A percentile compares a stretch with the other conserved stretches of the same genome.
These are phyloP conservation scores for Penicillium ochrochloron DNA, from an alignment of 495 filamentous ascomycete genomes.

Conservation along the genomic window DNA sequence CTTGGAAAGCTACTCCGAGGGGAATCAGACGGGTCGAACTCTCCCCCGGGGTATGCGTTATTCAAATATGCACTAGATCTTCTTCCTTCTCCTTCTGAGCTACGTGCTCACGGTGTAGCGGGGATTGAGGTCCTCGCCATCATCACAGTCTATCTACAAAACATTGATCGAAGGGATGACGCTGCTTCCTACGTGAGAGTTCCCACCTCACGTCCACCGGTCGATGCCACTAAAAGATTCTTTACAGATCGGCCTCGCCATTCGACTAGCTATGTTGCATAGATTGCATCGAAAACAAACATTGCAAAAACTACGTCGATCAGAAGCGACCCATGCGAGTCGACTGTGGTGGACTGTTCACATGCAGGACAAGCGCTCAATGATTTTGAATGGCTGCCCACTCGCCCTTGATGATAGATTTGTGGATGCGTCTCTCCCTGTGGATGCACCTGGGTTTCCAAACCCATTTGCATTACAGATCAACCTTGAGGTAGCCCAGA, in stretches of 20 bases:
- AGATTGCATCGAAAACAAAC: constrained; percentile 10
- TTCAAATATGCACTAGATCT: constrained; percentile 6
- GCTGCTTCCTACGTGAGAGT: constrained; percentile 12
- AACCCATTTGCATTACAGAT: constrained; percentile 12
- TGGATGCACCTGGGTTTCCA: constrained; percentile 13
- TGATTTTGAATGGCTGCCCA: constrained; percentile 10
- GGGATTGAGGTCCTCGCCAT: constrained; percentile 15
- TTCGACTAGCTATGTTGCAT: constrained; percentile 13
- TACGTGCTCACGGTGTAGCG: constrained; percentile 9
- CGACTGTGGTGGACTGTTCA: constrained; percentile 19
- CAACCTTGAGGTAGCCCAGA: constrained; percentile 15
- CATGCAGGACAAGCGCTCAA: constrained; percentile 13
- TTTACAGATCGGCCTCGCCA: constrained; percentile 5
- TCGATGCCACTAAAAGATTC: not conserved
- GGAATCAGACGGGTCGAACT: not conserved
- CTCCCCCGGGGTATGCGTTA: not conserved
- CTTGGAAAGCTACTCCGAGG: constrained; percentile 16
- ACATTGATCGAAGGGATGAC: constrained; percentile 13
- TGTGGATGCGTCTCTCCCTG: not conserved
- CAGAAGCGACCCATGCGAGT: constrained; percentile 7
- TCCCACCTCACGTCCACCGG: not conserved
- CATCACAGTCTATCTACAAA: constrained; percentile 14
- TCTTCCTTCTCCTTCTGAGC: not conserved
- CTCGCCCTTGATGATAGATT: constrained; percentile 9
- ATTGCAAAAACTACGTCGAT: constrained; percentile 9